Percentiles rank a stretch among this genome's conserved stretches.
Conservation (phyloP, 2,329 filamentous ascomycete genomes). For the Hymenoscyphus salicellus region DNA sequence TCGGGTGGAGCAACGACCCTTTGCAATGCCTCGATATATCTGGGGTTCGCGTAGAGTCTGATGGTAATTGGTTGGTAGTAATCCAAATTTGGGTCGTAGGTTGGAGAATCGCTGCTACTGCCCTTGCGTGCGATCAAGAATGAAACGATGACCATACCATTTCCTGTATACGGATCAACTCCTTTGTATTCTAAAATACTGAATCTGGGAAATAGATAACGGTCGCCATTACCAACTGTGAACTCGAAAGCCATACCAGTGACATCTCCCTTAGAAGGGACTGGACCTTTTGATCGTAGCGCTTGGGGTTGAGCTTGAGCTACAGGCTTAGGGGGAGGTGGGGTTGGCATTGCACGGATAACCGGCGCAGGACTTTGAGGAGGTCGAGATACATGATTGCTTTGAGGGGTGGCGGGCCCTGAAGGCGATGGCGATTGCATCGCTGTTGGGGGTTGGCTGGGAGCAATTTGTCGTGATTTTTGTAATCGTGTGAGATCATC, state of each 20-base stretch:
- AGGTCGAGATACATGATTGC: conserved; percentile 15
- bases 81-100: conserved; percentile 61
- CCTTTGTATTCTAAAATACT: conserved; percentile 69
- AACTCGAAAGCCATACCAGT: conserved; percentile 70
- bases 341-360: conserved; percentile 22
- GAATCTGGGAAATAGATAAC: conserved; percentile 75
- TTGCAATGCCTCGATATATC: conserved; percentile 58
- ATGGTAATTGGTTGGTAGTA: conserved; percentile 76
- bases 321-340: conserved; percentile 26
- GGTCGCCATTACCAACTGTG: conserved; percentile 63
- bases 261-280: conserved; percentile 57
- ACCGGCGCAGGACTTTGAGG: not conserved
- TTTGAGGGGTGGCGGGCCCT: conserved; percentile 13
- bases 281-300: conserved; percentile 58
- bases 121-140: conserved; percentile 76
- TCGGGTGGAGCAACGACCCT: conserved; percentile 61
- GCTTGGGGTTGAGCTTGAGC: conserved; percentile 47
- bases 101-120: conserved; percentile 58
- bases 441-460: conserved; percentile 22
- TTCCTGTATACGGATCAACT: conserved; percentile 49
- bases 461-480: conserved; percentile 57
- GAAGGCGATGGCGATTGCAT: conserved; percentile 22
- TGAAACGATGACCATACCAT: conserved; percentile 64
- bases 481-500: conserved; percentile 69
- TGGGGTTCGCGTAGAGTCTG: conserved; percentile 52